Percentiles rank a stretch among this genome's conserved stretches.
Conservation (phyloP, 352 stramenopile genomes). For the Phytophthora macrochlamydospora region DNA sequence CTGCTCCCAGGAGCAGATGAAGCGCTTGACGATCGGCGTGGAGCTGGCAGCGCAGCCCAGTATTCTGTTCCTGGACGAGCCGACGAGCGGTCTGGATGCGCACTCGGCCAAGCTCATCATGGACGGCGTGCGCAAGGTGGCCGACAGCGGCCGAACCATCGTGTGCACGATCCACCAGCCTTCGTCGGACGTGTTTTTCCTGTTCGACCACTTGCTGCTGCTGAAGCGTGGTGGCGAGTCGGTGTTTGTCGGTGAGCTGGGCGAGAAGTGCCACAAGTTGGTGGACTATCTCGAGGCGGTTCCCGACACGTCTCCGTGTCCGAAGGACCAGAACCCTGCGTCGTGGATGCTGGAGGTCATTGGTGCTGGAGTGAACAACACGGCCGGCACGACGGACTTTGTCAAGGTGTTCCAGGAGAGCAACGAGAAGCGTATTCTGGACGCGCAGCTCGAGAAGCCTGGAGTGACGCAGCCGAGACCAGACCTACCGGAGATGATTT, state of each 20-base stretch:
- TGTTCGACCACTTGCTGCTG: slow-evolving; percentile 85
- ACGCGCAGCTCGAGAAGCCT: slow-evolving; percentile 20
- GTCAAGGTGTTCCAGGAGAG: slow-evolving; percentile 44
- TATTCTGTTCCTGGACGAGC: slow-evolving; percentile 83
- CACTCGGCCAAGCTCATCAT: slow-evolving; percentile 82
- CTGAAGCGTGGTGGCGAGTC: slow-evolving; percentile 52
- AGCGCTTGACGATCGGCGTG: slow-evolving; percentile 51
- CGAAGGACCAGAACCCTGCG: slow-evolving; percentile 50
- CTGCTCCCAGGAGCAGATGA: slow-evolving; percentile 47
- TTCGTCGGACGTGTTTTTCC: slow-evolving; percentile 83
- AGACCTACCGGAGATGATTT: slow-evolving; percentile 32
- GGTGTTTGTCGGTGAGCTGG: slow-evolving; percentile 58
- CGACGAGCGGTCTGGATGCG: slow-evolving; percentile 81
- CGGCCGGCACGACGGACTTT: slow-evolving; percentile 37
- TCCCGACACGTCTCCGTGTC: slow-evolving; percentile 22
- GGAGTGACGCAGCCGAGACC: slow-evolving; percentile 20
- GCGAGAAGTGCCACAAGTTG: slow-evolving; percentile 31
- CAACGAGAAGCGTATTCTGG: slow-evolving; percentile 20
- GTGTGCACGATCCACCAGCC: slow-evolving; percentile 93
- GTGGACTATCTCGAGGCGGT: slow-evolving; percentile 54
- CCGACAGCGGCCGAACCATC: slow-evolving; percentile 64
- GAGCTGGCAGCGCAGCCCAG: slow-evolving; percentile 77
- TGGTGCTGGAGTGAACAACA: slow-evolving; percentile 39
- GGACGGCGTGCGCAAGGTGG: slow-evolving; percentile 79
- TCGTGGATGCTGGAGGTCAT: slow-evolving; percentile 51